These are phyloP conservation scores for Kwoniella pini DNA, from an alignment of 768 basidiomycete species.

Conservation along the genomic window DNA sequence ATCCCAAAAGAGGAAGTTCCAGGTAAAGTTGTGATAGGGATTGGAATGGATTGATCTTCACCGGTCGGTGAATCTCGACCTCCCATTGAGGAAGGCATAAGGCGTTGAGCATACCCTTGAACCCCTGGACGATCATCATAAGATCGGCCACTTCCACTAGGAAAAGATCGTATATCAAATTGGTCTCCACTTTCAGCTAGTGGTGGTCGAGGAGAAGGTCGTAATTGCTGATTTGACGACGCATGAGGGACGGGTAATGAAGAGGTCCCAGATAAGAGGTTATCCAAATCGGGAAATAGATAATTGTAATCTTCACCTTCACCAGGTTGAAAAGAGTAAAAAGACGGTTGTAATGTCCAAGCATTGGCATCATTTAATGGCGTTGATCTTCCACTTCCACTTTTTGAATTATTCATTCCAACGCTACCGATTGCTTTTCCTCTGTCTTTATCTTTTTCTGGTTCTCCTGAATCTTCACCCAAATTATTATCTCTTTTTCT, in stretches of 20 bases:
- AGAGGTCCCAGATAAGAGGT: background rate
- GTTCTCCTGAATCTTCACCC: constrained; percentile 1
- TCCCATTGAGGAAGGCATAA: background rate
- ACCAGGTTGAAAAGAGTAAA: constrained; percentile 1
- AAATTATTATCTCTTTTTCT: constrained; percentile 15
- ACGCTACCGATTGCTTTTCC: background rate
- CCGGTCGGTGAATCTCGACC: background rate
- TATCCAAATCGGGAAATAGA: constrained; percentile 42
- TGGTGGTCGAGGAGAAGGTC: background rate
- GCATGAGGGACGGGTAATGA: background rate
- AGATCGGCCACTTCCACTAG: background rate
- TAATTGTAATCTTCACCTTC: constrained; percentile 29
- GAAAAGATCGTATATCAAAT: background rate
- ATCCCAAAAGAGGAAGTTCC: too few species aligned
- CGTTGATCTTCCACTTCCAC: background rate
- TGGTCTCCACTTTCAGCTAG: background rate
- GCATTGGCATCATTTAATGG: background rate
- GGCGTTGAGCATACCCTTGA: constrained; percentile 9
- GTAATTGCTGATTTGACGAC: background rate
- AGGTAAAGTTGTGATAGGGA: too few species aligned
- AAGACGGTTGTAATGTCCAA: background rate
- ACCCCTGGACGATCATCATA: background rate
- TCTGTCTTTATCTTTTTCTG: background rate
- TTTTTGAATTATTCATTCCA: background rate
- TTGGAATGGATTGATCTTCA: background rate